Base-by-base conservation (phyloP, 768 basidiomycete genomes). In the Glaciozyma antarctica region DNA sequence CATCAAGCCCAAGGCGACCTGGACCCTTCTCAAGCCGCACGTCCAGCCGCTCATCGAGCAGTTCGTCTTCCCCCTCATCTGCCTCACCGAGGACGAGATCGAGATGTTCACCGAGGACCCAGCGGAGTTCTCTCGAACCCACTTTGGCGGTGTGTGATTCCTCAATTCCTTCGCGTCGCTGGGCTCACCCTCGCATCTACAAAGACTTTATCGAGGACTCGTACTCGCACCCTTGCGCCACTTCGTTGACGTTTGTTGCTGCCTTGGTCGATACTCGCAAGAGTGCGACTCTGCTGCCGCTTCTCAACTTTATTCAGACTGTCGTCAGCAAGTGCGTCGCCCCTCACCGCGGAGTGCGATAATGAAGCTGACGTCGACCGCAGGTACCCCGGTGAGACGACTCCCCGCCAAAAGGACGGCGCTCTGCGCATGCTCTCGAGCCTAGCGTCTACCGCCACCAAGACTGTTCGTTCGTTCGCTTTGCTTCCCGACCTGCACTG, bases 1-100 rank as follows among this genome's bases (percentile, higher is more conserved):
- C 71, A 84, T 94, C 71, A 93, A 93, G 78, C 91, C 91, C 19
- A 90, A 89, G 73, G 83, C 88, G n/a, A 94, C 89, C 7, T 93
- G 90, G 90, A 78, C 80, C 5, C 81, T 88, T 45, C 82, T 94
- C 74, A 91, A 91, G 76, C 90, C 90, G 26, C 90, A 90, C 72
- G 83, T 87, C 45, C 81, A 88, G 74, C 83, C 78, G 3, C 82
- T 93, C 7, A 82, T 92, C n/a, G 84, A 86, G 13, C 81, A 80
- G 45, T 90, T 91, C 71, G 84, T 87, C 24, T 93, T 91, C 81
- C 89, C 91, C 38, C 86, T 88, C 73, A 81, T 94, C 32, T 87
- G 84, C 26, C 91, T 92, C 78, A 86, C 84, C 30, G 77, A 83
- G 17, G 76, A 81, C 3, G 84, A 85, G 72, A 80, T 84, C 71